Base-by-base conservation (phyloP, 768 basidiomycete species). In the Phanerochaete sordida region DNA sequence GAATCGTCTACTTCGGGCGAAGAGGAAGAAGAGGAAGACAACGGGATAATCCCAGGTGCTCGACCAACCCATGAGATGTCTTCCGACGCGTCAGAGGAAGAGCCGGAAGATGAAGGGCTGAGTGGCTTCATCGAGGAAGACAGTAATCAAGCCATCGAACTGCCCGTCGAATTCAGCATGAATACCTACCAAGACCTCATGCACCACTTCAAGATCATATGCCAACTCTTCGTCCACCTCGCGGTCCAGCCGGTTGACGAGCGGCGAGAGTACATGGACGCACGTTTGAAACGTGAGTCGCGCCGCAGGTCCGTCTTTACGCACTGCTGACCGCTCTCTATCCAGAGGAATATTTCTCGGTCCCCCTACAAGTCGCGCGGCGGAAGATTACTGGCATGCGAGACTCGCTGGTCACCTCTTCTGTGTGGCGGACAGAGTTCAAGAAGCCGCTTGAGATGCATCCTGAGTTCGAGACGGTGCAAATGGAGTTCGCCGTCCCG, bases 91-190 rank as follows among this genome's bases (percentile, higher is more conserved):
- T 67, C 23, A 37, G 76, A 39, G 46, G 65, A 68, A 43, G 63
- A 66, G 1, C 67, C 64, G 1, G 72, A 75, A 8, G 72, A 76
- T 0, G 73, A 72, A 47, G 51, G 24, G 6, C 52, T 62, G 8
- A 44, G 37, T 57, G 76, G 74, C 33, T 90, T 91, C 61, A 86
- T 91, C 31, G 84, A 91, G 37, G 89, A 92, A 62, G 85, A 87
- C 60, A 71, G 71, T 51, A 66, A 71, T 24, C 77, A 70, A 8
- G 70, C 60, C 26, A 75, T 68, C 0, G 72, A 79, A 35, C 77
- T 93, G n/a, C 92, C 91, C 9, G 77, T 79, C 54, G 83, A 88
- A 66, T 96, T 92, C 74, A 93, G 91, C 71, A 86, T 90, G 85
- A 81, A 82, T 57, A 79, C 86, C 1, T 87, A 89, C 69, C 85